Conservation (phyloP, 257 asterid genomes). For the Galeopsis tetrahit region DNA sequence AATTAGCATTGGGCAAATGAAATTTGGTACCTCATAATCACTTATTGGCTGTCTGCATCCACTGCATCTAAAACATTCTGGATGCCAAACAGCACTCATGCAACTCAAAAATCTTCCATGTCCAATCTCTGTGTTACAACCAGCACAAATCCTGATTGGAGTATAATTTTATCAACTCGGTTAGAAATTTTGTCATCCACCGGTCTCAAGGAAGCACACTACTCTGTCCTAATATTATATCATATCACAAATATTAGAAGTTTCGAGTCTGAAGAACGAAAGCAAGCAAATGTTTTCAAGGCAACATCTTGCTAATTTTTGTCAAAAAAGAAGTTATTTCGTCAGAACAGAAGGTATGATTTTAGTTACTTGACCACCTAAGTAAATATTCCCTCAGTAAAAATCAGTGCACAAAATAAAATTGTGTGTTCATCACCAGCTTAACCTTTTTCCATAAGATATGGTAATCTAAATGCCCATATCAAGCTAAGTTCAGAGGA, state of each 20-base stretch:
- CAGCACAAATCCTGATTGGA: slow-evolving; percentile 80
- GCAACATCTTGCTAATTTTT: slow-evolving; percentile 8
- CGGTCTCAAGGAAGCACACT: slow-evolving; percentile 5
- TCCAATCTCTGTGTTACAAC: slow-evolving; percentile 88
- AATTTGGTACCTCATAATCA: slow-evolving; percentile 75
- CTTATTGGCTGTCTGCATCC: slow-evolving; percentile 89
- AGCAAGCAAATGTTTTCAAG: not conserved
- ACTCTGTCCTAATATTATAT: slow-evolving; percentile 1
- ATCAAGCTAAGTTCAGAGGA: not conserved
- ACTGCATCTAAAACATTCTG: slow-evolving; percentile 90
- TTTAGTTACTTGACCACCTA: not conserved
- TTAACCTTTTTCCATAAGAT: not conserved
- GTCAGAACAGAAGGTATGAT: not conserved
- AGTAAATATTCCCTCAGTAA: not conserved
- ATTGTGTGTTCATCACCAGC: not conserved
- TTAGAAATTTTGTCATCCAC: not conserved
- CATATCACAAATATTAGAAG: slow-evolving; percentile 1
- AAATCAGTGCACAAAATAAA: not conserved
- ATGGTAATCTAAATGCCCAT: not conserved
- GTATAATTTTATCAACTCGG: slow-evolving; percentile 18
- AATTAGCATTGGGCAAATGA: not conserved
- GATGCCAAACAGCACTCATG: slow-evolving; percentile 97
- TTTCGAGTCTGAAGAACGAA: not conserved
- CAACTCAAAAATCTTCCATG: slow-evolving; percentile 93
- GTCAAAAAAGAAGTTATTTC: slow-evolving; percentile 14